Base-by-base conservation (phyloP, 2,329 filamentous ascomycete genomes). In the Paecilomyces variotii region DNA sequence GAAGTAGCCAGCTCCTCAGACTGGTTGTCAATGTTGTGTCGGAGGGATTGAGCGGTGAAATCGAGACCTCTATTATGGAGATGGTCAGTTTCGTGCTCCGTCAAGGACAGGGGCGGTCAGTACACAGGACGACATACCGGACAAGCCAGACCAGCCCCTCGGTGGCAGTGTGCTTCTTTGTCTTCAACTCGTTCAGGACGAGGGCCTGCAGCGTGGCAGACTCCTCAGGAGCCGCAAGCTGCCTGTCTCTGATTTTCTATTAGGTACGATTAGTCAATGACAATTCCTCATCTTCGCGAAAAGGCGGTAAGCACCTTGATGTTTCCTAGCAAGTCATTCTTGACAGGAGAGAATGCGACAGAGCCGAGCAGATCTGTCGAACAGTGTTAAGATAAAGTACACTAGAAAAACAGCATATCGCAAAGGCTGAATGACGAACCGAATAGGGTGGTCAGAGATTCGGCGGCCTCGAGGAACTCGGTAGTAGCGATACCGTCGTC, bases 101-200 rank as follows among this genome's bases (percentile, higher is more conserved):
- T 50, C 34, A 34, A 39, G 50, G 19, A 51, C 24, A 58, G 24
- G 12, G 11, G 25, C 14, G 5, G 30, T 25, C n/a, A 25, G 45
- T 51, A 32, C 11, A 10, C 11, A 10, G 30, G 34, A 57, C 52
- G 50, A 39, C 82, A 61, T 82, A 95, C 90, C 93, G 89, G 65
- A 87, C 83, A 61, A 97, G 83, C 94, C 94, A 99, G 61, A 97
- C 76, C 56, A 97, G 82, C 57, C 92, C 94, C 78, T 97, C 92
- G 11, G 91, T 88, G 57, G 94, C 93, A 59, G 79, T 84, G 79
- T 96, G 90, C 77, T 94, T 92, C 82, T 92, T 93, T 62, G 85
- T 83, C 80, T 91, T 92, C 72, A 96, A 80, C 80, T 99, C 94
- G 73, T 92, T 94, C 64, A 86, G 75, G 67, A 89, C 88, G 54